These are phyloP conservation scores for Leishmania gerbilli DNA, from an alignment of 208 protist genomes.

Conservation along the genomic window DNA sequence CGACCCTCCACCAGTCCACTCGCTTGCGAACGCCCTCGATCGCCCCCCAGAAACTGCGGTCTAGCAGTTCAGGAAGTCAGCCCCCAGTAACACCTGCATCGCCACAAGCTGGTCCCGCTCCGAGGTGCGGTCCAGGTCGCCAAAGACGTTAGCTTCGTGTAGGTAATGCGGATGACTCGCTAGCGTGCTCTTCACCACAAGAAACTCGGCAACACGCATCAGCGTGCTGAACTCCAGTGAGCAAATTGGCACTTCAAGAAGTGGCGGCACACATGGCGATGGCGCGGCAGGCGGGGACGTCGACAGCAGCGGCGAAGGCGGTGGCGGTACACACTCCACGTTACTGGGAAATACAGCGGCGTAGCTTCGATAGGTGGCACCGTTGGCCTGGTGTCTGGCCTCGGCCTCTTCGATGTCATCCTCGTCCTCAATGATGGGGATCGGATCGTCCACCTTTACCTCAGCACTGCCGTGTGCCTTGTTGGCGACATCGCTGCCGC, in stretches of 20 bases:
- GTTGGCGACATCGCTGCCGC: neutral
- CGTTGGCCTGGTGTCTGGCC: neutral
- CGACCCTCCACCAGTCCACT: neutral
- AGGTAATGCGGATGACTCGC: conserved; percentile 26
- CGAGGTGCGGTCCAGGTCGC: conserved; percentile 34
- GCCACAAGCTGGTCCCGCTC: conserved; percentile 37
- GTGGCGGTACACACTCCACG: conserved; percentile 14
- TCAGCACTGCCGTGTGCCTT: neutral
- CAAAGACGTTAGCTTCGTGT: conserved; percentile 33
- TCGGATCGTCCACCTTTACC: neutral
- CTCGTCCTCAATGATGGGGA: neutral
- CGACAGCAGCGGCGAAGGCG: neutral
- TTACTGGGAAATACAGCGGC: conserved; percentile 20
- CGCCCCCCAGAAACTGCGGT: neutral
- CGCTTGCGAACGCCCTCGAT: neutral
- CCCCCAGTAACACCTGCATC: conserved; percentile 46
- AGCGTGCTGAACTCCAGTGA: conserved; percentile 40
- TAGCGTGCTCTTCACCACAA: conserved; percentile 41
- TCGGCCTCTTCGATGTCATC: neutral
- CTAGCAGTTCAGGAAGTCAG: conserved; percentile 52
- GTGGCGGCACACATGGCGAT: neutral
- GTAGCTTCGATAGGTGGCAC: conserved; percentile 22
- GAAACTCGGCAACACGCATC: conserved; percentile 41
- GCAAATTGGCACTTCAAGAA: conserved; percentile 37
- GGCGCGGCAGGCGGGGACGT: neutral